These are phyloP conservation scores for Arxiozyma telluris DNA, from an alignment of 1,139 yeast genomes.

Conservation along the genomic window DNA sequence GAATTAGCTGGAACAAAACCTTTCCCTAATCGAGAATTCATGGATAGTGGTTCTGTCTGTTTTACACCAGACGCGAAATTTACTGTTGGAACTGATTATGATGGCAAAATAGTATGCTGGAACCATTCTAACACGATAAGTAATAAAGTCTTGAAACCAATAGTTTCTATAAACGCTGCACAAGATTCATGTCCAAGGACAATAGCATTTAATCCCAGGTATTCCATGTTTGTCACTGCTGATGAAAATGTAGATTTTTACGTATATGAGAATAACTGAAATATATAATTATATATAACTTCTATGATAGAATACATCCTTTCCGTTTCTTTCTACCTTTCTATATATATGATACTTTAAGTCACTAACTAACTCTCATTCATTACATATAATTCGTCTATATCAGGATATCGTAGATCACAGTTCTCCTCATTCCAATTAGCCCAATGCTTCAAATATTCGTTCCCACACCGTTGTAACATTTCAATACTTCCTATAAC, in stretches of 20 bases:
- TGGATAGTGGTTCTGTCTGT: slow-evolving; percentile 52
- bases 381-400: slow-evolving; percentile 23
- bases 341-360: background rate
- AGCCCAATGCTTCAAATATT: slow-evolving; percentile 59
- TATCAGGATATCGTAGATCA: slow-evolving; percentile 63
- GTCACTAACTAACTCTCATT: background rate
- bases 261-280: slow-evolving; percentile 31
- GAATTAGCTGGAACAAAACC: slow-evolving; percentile 40
- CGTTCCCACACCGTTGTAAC: slow-evolving; percentile 35
- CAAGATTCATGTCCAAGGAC: slow-evolving; percentile 45
- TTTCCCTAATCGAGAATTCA: slow-evolving; percentile 38
- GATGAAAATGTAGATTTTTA: slow-evolving; percentile 40
- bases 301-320: background rate
- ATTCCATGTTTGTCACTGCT: slow-evolving; percentile 72
- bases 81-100: slow-evolving; percentile 53
- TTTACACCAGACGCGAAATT: slow-evolving; percentile 78
- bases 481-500: slow-evolving; percentile 80
- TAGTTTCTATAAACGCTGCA: slow-evolving; percentile 26
- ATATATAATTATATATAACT: background rate
- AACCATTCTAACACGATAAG: slow-evolving; percentile 39
- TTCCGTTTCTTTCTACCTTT: background rate
- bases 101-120: slow-evolving; percentile 53
- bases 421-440: slow-evolving; percentile 59
- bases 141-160: slow-evolving; percentile 24
- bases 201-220: slow-evolving; percentile 67